These are phyloP conservation scores for Uncinocarpus reesii DNA, from an alignment of 2,329 filamentous ascomycete species.

Conservation along the genomic window DNA sequence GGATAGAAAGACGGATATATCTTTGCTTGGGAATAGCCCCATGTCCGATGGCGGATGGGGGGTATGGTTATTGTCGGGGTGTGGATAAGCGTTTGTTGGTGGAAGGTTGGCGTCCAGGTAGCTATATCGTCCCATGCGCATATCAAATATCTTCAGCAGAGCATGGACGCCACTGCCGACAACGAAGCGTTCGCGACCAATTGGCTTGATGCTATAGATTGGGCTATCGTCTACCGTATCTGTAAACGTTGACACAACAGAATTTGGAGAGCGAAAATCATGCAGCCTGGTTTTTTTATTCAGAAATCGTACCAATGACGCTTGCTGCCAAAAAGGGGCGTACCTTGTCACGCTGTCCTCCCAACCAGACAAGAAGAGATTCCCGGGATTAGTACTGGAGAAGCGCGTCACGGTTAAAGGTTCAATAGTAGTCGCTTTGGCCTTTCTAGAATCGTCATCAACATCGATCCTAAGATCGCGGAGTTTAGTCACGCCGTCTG, in stretches of 20 bases:
- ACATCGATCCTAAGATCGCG: slow-evolving; percentile 30
- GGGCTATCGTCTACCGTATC: slow-evolving; percentile 50
- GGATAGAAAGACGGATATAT: slow-evolving; percentile 38
- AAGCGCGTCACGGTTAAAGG: slow-evolving; percentile 24
- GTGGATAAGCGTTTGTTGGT: background rate
- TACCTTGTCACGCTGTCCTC: slow-evolving; percentile 46
- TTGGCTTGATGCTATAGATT: slow-evolving; percentile 48
- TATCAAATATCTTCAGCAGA: slow-evolving; percentile 53
- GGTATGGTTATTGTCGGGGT: background rate
- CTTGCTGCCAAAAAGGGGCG: background rate
- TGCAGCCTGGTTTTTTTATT: slow-evolving; percentile 40
- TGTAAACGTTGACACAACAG: slow-evolving; percentile 41
- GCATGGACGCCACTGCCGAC: slow-evolving; percentile 49
- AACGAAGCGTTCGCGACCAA: slow-evolving; percentile 48
- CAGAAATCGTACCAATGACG: background rate
- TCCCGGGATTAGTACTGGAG: slow-evolving; percentile 29
- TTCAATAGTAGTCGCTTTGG: slow-evolving; percentile 30
- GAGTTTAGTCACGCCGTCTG: slow-evolving; percentile 33
- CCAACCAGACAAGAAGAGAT: slow-evolving; percentile 51
- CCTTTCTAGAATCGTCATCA: slow-evolving; percentile 19
- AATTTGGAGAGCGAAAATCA: slow-evolving; percentile 46
- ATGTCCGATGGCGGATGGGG: background rate
- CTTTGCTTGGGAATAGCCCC: slow-evolving; percentile 19
- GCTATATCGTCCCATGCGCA: slow-evolving; percentile 37
- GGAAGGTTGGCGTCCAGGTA: slow-evolving; percentile 3